Conservation (phyloP, 1,284 basidiomycete genomes). For the Hortiboletus rubellus region DNA sequence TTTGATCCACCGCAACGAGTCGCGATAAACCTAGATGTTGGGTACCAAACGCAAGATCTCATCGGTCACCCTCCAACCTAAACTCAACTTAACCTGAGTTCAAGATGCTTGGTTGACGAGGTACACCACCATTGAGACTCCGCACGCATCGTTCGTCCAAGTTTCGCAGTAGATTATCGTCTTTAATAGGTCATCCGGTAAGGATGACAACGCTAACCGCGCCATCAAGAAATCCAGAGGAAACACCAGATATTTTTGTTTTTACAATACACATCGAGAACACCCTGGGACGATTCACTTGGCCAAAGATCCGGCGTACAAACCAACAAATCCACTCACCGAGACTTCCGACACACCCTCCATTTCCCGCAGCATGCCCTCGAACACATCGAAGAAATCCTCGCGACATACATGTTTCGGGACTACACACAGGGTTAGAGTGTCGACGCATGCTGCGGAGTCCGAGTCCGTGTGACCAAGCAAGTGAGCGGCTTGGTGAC, state of each 20-base stretch:
- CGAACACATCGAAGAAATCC: constrained; percentile 94
- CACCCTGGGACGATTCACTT: constrained; percentile 57
- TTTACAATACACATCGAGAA: constrained; percentile 96
- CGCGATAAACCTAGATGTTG: constrained; percentile 92
- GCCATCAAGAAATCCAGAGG: constrained; percentile 96
- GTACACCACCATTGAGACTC: constrained; percentile 79
- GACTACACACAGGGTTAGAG: constrained; percentile 91
- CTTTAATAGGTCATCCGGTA: constrained; percentile 89
- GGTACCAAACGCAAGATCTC: constrained; percentile 96
- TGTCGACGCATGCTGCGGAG: too few relatives aligned
- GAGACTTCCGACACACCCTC: constrained; percentile 90
- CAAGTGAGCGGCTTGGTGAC: too few relatives aligned
- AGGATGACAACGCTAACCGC: constrained; percentile 75
- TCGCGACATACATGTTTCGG: constrained; percentile 94
- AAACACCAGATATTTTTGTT: constrained; percentile 87
- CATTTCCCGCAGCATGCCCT: constrained; percentile 83
- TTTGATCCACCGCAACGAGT: constrained; percentile 94
- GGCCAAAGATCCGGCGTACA: background rate
- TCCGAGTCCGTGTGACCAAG: too few relatives aligned
- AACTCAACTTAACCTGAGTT: constrained; percentile 10
- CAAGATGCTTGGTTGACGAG: constrained; percentile 2
- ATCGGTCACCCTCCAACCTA: constrained; percentile 95
- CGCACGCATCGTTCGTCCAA: constrained; percentile 94
- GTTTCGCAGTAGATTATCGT: constrained; percentile 90
- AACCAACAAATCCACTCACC: constrained; percentile 50